A percentile compares a stretch with the other conserved stretches of the same genome.
These are phyloP conservation scores for Beta vulgaris DNA, from an alignment of 148 eudicot species.

Conservation along the genomic window DNA sequence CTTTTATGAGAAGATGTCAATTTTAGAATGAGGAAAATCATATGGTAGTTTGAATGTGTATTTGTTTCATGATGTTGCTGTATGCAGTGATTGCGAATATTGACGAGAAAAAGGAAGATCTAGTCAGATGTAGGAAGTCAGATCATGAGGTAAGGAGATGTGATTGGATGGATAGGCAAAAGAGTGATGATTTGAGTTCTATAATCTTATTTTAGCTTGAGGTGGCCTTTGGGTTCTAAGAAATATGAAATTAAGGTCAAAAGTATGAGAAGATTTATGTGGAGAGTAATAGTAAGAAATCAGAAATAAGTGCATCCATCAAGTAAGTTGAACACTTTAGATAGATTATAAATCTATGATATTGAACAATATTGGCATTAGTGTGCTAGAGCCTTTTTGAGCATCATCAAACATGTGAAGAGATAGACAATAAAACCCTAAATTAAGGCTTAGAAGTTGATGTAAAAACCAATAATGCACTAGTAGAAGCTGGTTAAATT, in stretches of 20 bases:
- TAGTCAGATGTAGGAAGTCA: neutral
- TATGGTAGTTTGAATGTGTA: neutral
- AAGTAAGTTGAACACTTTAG: neutral
- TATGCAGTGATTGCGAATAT: neutral
- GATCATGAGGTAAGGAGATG: neutral
- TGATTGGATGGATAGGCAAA: neutral
- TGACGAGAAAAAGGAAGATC: neutral
- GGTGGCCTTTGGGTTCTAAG: neutral
- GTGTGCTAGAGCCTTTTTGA: neutral
- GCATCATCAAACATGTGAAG: neutral
- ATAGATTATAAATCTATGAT: neutral
- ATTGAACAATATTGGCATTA: neutral
- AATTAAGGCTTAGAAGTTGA: neutral
- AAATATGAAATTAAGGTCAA: neutral
- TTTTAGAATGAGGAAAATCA: neutral
- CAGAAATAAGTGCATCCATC: neutral
- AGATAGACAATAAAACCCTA: neutral
- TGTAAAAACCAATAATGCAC: neutral
- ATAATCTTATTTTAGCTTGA: neutral
- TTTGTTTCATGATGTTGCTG: neutral
- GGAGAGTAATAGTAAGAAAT: neutral
- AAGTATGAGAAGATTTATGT: neutral
- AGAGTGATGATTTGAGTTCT: neutral
- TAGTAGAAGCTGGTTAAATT: neutral
- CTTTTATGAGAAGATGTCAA: neutral